Conservation (phyloP, 192 early-diverging fungal genomes). For the Spizellomyces sp. region DNA sequence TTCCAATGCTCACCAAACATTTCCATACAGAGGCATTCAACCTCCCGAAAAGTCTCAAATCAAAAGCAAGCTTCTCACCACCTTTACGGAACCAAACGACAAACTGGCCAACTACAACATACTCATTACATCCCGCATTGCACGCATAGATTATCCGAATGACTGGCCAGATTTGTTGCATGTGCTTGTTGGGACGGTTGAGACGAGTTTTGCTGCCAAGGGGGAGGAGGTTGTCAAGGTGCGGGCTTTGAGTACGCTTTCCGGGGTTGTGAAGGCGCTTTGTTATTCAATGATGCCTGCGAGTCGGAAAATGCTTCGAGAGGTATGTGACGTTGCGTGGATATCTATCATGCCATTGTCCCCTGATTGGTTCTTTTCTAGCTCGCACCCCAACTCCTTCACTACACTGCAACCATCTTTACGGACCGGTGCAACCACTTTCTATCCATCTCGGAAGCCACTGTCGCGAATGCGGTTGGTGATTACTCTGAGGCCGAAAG, state of each 20-base stretch:
- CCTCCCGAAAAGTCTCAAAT: constrained; percentile 75
- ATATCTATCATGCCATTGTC: constrained; percentile 14
- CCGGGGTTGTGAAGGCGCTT: constrained; percentile 75
- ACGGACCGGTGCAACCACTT: constrained; percentile 58
- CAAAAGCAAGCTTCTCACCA: constrained; percentile 59
- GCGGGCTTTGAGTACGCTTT: constrained; percentile 72
- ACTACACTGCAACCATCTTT: constrained; percentile 68
- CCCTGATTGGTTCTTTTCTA: constrained; percentile 31
- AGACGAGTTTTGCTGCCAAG: neutral
- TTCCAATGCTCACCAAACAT: constrained; percentile 3
- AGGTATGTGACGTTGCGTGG: constrained; percentile 33
- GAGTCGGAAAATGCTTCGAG: constrained; percentile 61
- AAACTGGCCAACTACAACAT: constrained; percentile 76
- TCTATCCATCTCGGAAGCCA: constrained; percentile 41
- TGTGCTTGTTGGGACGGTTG: constrained; percentile 8
- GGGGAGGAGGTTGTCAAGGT: constrained; percentile 52
- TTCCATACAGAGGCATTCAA: constrained; percentile 54
- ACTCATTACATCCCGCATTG: constrained; percentile 78
- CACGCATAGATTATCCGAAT: constrained; percentile 82
- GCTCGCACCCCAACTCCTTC: constrained; percentile 74
- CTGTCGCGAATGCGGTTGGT: constrained; percentile 13
- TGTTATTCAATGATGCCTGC: constrained; percentile 67
- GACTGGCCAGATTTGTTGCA: constrained; percentile 67
- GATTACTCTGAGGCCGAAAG: constrained; percentile 35
- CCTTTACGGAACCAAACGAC: constrained; percentile 62